Evolutionary conservation across 2,329 filamentous ascomycete genomes (phyloP), one percentile per base, ranked within the genome.

Genomic region (Phialophora chinensis): DNA sequence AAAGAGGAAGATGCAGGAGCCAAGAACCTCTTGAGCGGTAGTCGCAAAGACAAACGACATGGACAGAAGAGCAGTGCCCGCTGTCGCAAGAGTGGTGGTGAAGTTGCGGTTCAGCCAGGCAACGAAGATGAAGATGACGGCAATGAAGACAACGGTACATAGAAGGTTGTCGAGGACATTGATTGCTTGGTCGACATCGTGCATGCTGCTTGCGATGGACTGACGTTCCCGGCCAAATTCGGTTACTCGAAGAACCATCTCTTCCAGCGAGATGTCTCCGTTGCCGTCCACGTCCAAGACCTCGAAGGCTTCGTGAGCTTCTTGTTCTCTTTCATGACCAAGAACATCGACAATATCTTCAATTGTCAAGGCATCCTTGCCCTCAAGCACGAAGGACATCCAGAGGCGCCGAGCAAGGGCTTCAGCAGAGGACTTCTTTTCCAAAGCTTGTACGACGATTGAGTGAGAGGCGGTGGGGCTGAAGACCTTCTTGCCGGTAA

Each of bases 311-410:
- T 97, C 92, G 66, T 95, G 91, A 1, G 95, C 95, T 69, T 97
- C 91, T 0, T 86, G 82, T 69, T 88, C 87, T 73, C 90, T 89
- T 5, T 87, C 86, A 0, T 86, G 81, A 1, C 94, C 94, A 66
- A 99, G 88, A 10, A 98, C 94, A 76, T 98, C 94, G 33, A 89
- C 77, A 44, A 99, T 85, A 75, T 99, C 95, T 4, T 97, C 92
- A 8, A 86, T 79, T 72, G 86, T 91, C 8, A 99, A 83, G 0
- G 89, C 83, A 49, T 97, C 92, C 66, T 89, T 89, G 73, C 92
- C 93, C 78, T 98, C 94, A 3, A 95, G 88, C 1, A 97, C 95
- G 76, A 97, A 96, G 0, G 93, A 97, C 92, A 97, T 96, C 95
- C 95, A 98, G 69, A 98, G 90, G 74, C 95, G 90, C 72, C 88